phyloP scores from a whole-genome alignment of 176 grass and related monocot species.

The Elaeis guineensis region DNA sequence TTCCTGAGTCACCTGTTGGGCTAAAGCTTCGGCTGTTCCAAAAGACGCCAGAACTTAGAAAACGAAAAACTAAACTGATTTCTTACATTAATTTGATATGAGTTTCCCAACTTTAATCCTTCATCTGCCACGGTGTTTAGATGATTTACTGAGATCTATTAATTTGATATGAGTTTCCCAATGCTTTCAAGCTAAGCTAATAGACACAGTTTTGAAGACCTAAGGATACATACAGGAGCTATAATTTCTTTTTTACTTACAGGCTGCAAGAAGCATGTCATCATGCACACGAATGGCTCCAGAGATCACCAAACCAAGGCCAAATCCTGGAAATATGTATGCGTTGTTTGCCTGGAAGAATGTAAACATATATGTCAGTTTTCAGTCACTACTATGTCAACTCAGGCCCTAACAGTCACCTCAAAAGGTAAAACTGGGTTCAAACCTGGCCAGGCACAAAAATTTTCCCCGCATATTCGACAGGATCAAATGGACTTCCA shows the following conservation, averaged over 20 bases:
- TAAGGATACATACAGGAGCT: neutral
- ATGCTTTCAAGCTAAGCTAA: no score
- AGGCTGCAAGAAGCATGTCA: constrained; percentile 95
- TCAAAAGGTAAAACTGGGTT: constrained; percentile 11
- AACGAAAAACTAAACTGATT: no score
- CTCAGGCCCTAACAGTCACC: neutral
- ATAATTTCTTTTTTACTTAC: constrained; percentile 44
- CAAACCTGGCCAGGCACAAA: constrained; percentile 82
- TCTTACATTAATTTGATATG: no score
- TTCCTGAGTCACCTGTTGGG: constrained; percentile 62
- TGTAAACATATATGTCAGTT: neutral
- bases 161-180: no score
- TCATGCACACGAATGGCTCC: constrained; percentile 86
- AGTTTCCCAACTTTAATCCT: no score
- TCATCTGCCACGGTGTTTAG: no score
- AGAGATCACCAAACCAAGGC: constrained; percentile 78
- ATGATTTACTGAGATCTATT: no score
- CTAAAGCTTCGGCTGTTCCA: constrained; percentile 70
- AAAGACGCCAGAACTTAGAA: neutral
- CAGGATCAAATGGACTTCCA: constrained; percentile 89
- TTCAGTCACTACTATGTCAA: neutral
- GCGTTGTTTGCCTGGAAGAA: constrained; percentile 79
- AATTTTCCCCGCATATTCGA: constrained; percentile 65
- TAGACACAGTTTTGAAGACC: no score
- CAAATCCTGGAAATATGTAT: constrained; percentile 96